Evolutionary conservation across 2,329 filamentous ascomycete species (phyloP).

Genomic region (Torrubiellomyces zombiae): DNA sequence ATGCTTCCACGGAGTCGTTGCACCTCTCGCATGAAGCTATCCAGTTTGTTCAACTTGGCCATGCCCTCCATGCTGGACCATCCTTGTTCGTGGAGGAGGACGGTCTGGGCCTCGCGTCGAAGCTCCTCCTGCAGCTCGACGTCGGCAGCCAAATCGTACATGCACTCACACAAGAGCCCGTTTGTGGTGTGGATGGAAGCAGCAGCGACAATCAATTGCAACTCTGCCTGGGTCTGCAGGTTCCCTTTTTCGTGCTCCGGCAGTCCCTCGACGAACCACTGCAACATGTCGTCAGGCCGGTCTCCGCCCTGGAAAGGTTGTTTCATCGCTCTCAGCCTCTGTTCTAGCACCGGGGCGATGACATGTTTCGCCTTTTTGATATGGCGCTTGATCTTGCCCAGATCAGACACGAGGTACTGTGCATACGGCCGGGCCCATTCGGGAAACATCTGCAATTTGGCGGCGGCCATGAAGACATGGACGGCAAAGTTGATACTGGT

Average conservation of each 20-base stretch:
- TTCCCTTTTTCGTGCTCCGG: conserved; percentile 21
- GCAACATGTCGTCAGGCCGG: conserved; percentile 23
- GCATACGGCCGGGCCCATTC: conserved; percentile 29
- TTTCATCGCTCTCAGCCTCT: conserved; percentile 24
- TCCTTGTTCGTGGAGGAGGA: conserved; percentile 23
- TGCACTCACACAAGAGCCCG: conserved; percentile 26
- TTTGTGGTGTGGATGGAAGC: conserved; percentile 29
- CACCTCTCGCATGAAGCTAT: conserved; percentile 31
- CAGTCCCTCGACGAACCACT: conserved; percentile 26
- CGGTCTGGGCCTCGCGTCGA: conserved; percentile 27
- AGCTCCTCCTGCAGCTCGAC: conserved; percentile 30
- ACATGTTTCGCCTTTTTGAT: conserved; percentile 24
- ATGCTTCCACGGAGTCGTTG: conserved; percentile 24
- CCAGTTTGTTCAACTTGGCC: conserved; percentile 26
- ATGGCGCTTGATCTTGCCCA: conserved; percentile 26
- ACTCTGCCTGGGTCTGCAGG: conserved; percentile 20
- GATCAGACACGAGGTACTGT: conserved; percentile 28
- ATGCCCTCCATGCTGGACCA: conserved; percentile 26
- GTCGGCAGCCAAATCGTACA: conserved; percentile 31
- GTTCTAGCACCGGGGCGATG: conserved; percentile 27
- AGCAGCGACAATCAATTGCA: conserved; percentile 27
- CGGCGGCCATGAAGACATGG: conserved; percentile 28
- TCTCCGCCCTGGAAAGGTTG: too few relatives aligned
- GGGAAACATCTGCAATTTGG: conserved; percentile 35
- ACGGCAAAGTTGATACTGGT: conserved; percentile 33